Percentiles rank a stretch among this genome's conserved stretches.
Evolutionary conservation across 1,139 yeast species (phyloP).

Genomic region (Kurtzmaniella natalensis): DNA sequence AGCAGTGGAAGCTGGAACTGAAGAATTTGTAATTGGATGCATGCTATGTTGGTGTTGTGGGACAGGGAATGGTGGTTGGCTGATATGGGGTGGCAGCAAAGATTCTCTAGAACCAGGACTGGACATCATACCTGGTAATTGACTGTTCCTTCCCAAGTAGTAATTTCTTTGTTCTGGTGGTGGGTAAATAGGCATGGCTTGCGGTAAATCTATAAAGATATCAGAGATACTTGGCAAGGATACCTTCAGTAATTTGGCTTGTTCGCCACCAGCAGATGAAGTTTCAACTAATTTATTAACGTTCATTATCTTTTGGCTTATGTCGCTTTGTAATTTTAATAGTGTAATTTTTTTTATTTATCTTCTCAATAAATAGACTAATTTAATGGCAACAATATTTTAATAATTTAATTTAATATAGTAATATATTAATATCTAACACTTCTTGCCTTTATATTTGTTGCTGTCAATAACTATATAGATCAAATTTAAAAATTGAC

Average conservation of each 20-base stretch:
- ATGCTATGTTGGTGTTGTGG: not conserved
- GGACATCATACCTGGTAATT: not conserved
- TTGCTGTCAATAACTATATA: too few species aligned
- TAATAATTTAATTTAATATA: too few species aligned
- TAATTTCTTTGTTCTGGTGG: conserved; percentile 8
- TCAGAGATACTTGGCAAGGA: conserved; percentile 8
- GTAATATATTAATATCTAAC: too few species aligned
- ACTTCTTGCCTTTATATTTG: too few species aligned
- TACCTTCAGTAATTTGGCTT: conserved; percentile 2
- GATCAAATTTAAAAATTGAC: too few species aligned
- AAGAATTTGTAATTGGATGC: not conserved
- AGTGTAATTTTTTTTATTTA: not conserved
- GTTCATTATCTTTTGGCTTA: conserved; percentile 4
- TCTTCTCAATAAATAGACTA: too few species aligned
- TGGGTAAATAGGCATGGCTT: conserved; percentile 7
- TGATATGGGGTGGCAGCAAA: not conserved
- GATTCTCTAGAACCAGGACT: not conserved
- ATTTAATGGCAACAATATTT: too few species aligned
- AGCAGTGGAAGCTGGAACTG: not conserved
- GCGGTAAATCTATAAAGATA: conserved; percentile 7
- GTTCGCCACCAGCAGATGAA: not conserved
- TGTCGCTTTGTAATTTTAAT: too few species aligned
- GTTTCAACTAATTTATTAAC: conserved; percentile 8
- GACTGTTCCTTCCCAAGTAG: conserved; percentile 4
- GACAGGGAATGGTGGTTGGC: not conserved